A percentile compares a stretch with the other conserved stretches of the same genome.
These are phyloP conservation scores for Cicer yamashitae DNA, from an alignment of 306 rosid genomes.

Conservation along the genomic window DNA sequence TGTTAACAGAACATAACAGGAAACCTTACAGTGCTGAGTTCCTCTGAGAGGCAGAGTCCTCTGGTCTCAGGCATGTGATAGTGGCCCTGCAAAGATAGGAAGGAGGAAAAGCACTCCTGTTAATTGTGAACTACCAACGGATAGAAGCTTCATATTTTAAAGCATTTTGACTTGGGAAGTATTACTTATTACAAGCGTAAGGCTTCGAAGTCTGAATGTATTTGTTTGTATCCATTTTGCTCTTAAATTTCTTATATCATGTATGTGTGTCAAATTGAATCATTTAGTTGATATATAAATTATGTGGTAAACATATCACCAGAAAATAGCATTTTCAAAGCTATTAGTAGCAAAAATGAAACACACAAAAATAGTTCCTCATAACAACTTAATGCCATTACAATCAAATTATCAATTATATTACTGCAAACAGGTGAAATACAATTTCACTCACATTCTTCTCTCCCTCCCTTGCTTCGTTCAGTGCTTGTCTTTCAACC, in stretches of 20 bases:
- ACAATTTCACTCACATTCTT: conserved; percentile 70
- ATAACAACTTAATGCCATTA: conserved; percentile 25
- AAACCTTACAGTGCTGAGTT: conserved; percentile 56
- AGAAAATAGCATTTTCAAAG: conserved; percentile 21
- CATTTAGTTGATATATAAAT: conserved; percentile 11
- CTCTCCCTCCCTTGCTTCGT: conserved; percentile 98
- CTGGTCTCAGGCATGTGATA: conserved; percentile 68
- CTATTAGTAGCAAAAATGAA: conserved; percentile 32
- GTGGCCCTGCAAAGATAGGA: conserved; percentile 52
- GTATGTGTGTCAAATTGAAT: conserved; percentile 8
- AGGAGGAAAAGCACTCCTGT: not conserved
- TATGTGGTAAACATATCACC: conserved; percentile 29
- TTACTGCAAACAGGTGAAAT: conserved; percentile 39
- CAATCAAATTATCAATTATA: conserved; percentile 34
- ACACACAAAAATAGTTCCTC: conserved; percentile 39
- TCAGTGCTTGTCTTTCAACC: conserved; percentile 96
- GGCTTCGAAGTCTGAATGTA: conserved; percentile 24
- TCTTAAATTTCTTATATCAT: conserved; percentile 4
- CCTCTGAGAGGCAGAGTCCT: conserved; percentile 66
- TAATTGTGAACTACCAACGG: conserved; percentile 30
- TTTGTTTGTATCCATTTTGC: conserved; percentile 25
- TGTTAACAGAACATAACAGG: conserved; percentile 18
- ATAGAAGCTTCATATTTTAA: conserved; percentile 27
- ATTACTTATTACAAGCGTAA: conserved; percentile 8
- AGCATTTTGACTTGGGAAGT: conserved; percentile 19